Evolutionary conservation across 345 rosid genomes (phyloP).

Genomic region (Microthlaspi erraticum): DNA sequence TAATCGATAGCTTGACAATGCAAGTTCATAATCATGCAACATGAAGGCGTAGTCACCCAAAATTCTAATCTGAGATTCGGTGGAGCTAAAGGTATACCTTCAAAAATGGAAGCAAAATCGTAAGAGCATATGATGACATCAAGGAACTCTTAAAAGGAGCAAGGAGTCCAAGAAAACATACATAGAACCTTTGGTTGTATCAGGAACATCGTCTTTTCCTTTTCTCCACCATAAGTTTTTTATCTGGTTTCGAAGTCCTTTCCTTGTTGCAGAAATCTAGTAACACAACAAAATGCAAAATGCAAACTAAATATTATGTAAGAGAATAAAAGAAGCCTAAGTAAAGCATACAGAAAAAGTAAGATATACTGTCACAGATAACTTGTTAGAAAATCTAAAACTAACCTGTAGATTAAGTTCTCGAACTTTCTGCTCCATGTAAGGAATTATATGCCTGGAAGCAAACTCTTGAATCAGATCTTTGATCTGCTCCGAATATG

Average conservation of each 20-base stretch:
- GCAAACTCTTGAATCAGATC: conserved; percentile 88
- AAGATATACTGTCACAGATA: neutral
- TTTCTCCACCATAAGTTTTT: conserved; percentile 99
- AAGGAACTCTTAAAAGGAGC: conserved; percentile 28
- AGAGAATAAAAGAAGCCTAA: conserved; percentile 24
- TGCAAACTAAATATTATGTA: conserved; percentile 31
- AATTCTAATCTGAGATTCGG: conserved; percentile 92
- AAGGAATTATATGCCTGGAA: conserved; percentile 88
- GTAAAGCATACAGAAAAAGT: conserved; percentile 17
- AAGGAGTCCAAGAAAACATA: conserved; percentile 49
- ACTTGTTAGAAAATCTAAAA: conserved; percentile 18
- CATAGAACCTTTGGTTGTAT: conserved; percentile 70
- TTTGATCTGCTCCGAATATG: conserved; percentile 67
- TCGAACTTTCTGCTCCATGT: conserved; percentile 96
- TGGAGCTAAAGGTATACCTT: conserved; percentile 93
- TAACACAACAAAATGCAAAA: conserved; percentile 37
- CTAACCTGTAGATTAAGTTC: conserved; percentile 85
- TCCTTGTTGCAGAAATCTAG: conserved; percentile 94
- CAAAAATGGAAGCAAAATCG: conserved; percentile 41
- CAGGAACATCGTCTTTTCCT: conserved; percentile 86
- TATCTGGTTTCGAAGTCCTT: conserved; percentile 92
- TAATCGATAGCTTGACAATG: conserved; percentile 89
- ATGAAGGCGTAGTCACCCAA: conserved; percentile 98
- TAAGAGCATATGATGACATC: conserved; percentile 31
- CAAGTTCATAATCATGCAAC: conserved; percentile 96